Evolutionary conservation across 352 stramenopile genomes (phyloP).

Genomic region (Hyphochytrium catenoides): DNA sequence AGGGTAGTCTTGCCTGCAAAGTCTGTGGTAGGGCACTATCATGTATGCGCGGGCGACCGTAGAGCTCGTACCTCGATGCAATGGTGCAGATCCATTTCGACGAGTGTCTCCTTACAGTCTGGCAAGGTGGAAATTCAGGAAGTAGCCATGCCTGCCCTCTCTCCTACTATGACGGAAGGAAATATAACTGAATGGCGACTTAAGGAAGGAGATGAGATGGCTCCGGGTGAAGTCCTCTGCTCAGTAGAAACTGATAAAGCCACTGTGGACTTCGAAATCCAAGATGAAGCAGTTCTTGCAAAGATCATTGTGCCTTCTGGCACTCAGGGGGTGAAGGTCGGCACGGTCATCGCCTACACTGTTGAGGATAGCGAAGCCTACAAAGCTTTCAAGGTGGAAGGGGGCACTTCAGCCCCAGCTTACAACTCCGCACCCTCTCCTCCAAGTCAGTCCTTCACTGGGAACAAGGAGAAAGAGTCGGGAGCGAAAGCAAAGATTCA

Average conservation of each 20-base stretch:
- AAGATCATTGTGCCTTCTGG: conserved; percentile 74
- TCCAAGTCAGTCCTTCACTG: conserved; percentile 25
- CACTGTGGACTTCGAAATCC: conserved; percentile 91
- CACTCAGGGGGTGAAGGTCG: conserved; percentile 65
- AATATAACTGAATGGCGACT: conserved; percentile 80
- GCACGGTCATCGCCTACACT: conserved; percentile 76
- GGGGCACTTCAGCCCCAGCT: conserved; percentile 37
- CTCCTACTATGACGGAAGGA: conserved; percentile 86
- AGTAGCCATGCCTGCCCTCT: conserved; percentile 91
- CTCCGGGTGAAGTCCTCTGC: conserved; percentile 73
- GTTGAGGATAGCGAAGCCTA: conserved; percentile 71
- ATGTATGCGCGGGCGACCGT: too few species aligned
- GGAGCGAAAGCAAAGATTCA: conserved; percentile 26
- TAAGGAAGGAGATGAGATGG: conserved; percentile 65
- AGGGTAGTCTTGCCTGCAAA: too few species aligned
- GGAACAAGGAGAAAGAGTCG: conserved; percentile 15
- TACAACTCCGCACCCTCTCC: conserved; percentile 23
- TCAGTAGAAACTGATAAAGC: conserved; percentile 98
- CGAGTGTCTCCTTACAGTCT: too few species aligned
- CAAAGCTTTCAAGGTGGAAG: conserved; percentile 24
- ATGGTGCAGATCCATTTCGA: too few species aligned
- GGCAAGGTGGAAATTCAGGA: too few species aligned
- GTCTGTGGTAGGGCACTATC: too few species aligned
- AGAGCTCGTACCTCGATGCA: too few species aligned
- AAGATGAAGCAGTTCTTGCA: conserved; percentile 85